Conservation (phyloP, 2,329 filamentous ascomycete genomes). For the Lojkania enalia region DNA sequence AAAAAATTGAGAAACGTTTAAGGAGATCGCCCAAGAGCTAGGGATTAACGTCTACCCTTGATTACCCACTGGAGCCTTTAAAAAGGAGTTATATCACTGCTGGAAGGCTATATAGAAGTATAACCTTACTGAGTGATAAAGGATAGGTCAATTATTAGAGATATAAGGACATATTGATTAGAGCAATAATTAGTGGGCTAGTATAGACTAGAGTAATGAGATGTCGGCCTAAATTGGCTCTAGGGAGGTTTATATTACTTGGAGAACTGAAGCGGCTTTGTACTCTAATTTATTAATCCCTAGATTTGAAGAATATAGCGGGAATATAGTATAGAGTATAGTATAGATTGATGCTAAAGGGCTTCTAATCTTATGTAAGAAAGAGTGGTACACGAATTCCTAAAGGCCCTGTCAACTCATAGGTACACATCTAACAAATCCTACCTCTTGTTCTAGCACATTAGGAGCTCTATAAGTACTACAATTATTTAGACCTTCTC, state of each 20-base stretch:
- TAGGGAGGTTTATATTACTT: neutral
- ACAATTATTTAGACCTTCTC: neutral
- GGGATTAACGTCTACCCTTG: too few species aligned
- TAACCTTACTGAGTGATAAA: neutral
- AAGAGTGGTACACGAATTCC: neutral
- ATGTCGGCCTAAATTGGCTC: neutral
- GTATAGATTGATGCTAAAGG: neutral
- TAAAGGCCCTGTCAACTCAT: neutral
- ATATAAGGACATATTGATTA: neutral
- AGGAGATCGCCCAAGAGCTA: too few species aligned
- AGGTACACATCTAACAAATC: neutral
- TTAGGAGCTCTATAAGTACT: neutral
- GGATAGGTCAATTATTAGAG: neutral
- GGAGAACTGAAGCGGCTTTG: neutral
- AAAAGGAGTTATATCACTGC: neutral
- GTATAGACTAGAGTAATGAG: neutral
- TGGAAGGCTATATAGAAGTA: neutral
- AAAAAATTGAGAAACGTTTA: too few species aligned
- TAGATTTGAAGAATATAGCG: neutral
- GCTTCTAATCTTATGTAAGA: neutral
- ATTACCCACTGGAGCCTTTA: neutral
- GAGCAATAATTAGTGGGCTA: neutral
- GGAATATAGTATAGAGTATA: neutral
- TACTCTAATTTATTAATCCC: neutral
- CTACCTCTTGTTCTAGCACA: neutral